Base-by-base conservation (phyloP, 169 alveolate species). In the Babesia gibsoni region DNA sequence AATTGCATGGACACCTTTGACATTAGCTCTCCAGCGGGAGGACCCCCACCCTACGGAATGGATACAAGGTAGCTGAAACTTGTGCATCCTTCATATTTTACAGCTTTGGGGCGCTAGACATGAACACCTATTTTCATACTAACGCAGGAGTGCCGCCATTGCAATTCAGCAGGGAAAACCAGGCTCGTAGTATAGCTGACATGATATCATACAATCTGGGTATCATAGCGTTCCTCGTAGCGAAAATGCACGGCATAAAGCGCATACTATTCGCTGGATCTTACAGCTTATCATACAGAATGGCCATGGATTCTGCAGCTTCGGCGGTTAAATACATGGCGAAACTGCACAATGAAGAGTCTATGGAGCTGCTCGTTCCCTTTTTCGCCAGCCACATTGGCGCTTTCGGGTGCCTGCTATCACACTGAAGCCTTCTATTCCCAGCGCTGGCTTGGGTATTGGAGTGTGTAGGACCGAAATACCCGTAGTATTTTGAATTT, bases 131-230 rank as follows among this genome's bases (percentile, higher is more conserved):
- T 56, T 61, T n/a, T 27, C 37, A 7, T 18, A 2, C 7, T 14
- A 0, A 1, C 32, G 30, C 9, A 2, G 25, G 16, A 30, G 20
- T 12, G 29, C 8, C 7, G 29, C 8, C 7, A 1, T 9, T 25
- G 56, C 18, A 36, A 2, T 22, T 25, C 66, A 61, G 72, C 25
- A 45, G 7, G 3, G 72, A 61, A 35, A 32, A 61, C 50, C 20
- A 39, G 10, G 39, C 46, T 36, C 54, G 65, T 18, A 56, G 73
- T 46, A 36, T 45, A 25, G 48, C 48, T 20, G 80, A 66, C 46
- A 67, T 75, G 84, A 32, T 75, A 36, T 41, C 80, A n/a, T 56
- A 66, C 73, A 75, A 68, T 30, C 64, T 50, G 12, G 84, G 84
- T 33, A 43, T 25, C 18, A 7, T 75, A 12, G 80, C 69, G 29